Percentiles rank a stretch among this genome's conserved stretches.
These are phyloP conservation scores for Suhomyces panamericanus DNA, from an alignment of 1,139 yeast genomes.

Conservation along the genomic window DNA sequence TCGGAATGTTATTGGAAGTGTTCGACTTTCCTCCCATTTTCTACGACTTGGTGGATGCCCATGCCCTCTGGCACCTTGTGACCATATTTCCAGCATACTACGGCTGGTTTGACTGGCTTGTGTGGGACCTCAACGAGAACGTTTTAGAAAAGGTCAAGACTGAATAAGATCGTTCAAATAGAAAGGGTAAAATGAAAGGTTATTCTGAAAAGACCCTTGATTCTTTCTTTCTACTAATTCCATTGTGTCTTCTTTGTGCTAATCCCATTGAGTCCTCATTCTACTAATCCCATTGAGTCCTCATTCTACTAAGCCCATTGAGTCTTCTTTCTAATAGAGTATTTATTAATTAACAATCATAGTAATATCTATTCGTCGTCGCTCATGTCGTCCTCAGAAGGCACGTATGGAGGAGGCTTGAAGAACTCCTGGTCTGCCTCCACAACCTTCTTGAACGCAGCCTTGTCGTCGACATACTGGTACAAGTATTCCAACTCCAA, in stretches of 20 bases:
- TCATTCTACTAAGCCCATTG: too few species aligned
- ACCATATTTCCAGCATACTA: constrained; percentile 62
- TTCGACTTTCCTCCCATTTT: constrained; percentile 81
- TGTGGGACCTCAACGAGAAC: constrained; percentile 47
- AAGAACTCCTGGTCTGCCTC: constrained; percentile 72
- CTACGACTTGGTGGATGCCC: constrained; percentile 77
- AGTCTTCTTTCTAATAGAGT: not conserved
- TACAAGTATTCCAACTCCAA: constrained; percentile 83
- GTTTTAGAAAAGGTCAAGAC: constrained; percentile 22
- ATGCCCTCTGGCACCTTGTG: constrained; percentile 86
- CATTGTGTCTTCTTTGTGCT: too few species aligned
- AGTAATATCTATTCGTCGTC: constrained; percentile 7
- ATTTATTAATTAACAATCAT: not conserved
- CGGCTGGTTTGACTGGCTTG: constrained; percentile 52
- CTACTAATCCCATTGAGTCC: too few species aligned
- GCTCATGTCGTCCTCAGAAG: constrained; percentile 31
- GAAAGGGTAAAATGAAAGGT: too few species aligned
- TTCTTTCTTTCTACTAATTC: not conserved
- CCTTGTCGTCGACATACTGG: constrained; percentile 71
- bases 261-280: too few species aligned
- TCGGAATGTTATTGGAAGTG: constrained; percentile 84
- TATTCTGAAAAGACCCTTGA: not conserved
- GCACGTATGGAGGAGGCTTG: constrained; percentile 57
- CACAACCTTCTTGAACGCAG: constrained; percentile 58
- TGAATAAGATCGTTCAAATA: too few species aligned